Conservation (phyloP, 129 eudicot genomes). For the Tagetes patula region DNA sequence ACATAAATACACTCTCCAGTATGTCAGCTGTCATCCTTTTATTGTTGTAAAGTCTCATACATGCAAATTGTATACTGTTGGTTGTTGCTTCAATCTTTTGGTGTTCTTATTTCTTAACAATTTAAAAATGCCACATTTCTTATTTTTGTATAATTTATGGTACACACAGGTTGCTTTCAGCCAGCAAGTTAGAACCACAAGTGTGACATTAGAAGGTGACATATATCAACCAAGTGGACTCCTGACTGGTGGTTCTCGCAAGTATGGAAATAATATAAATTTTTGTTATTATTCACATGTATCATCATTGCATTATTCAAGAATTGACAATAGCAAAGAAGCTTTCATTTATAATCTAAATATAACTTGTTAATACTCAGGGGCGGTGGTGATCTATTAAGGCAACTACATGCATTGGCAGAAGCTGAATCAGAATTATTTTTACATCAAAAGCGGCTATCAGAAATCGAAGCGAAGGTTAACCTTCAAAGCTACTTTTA, state of each 20-base stretch:
- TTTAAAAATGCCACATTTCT: neutral
- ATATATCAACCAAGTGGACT: slow-evolving; percentile 95
- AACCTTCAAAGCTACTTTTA: slow-evolving; percentile 15
- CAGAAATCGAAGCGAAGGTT: slow-evolving; percentile 94
- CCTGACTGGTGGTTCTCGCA: slow-evolving; percentile 98
- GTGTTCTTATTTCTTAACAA: neutral
- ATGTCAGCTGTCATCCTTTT: neutral
- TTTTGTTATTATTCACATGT: neutral
- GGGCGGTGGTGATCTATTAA: slow-evolving; percentile 87
- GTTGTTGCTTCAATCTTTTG: neutral
- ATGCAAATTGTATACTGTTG: slow-evolving; percentile 9
- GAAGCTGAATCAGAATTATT: slow-evolving; percentile 73
- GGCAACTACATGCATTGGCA: slow-evolving; percentile 76
- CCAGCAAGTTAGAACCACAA: slow-evolving; percentile 59
- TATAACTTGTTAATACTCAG: slow-evolving; percentile 46
- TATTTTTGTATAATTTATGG: slow-evolving; percentile 18
- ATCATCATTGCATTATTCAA: neutral
- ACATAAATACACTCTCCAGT: neutral
- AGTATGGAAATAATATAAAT: slow-evolving; percentile 39
- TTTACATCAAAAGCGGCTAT: slow-evolving; percentile 63
- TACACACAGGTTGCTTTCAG: slow-evolving; percentile 77
- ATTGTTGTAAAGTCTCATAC: slow-evolving; percentile 4
- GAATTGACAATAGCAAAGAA: neutral
- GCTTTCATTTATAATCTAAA: neutral
- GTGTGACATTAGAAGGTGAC: slow-evolving; percentile 94